These are phyloP conservation scores for Pisolithus tinctorius DNA, from an alignment of 768 basidiomycete genomes.

Conservation along the genomic window DNA sequence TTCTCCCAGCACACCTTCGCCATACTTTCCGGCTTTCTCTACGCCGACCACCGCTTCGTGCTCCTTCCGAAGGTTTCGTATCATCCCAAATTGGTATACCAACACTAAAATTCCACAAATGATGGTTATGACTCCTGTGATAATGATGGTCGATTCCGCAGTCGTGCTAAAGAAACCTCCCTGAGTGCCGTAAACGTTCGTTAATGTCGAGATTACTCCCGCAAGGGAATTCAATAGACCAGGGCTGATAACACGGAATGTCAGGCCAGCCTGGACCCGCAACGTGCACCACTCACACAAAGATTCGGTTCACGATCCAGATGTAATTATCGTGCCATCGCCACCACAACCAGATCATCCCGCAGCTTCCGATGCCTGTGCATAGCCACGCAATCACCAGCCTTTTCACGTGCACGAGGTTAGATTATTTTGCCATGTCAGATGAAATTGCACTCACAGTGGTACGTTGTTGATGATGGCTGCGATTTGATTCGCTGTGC, in stretches of 20 bases:
- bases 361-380: slow-evolving; percentile 43
- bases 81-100: slow-evolving; percentile 40
- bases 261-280: not conserved
- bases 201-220: slow-evolving; percentile 49
- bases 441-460: slow-evolving; percentile 31
- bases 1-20: slow-evolving; percentile 32
- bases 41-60: slow-evolving; percentile 37
- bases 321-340: slow-evolving; percentile 53
- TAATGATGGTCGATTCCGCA: slow-evolving; percentile 41
- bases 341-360: slow-evolving; percentile 58
- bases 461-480: slow-evolving; percentile 36
- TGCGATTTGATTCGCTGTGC: slow-evolving; percentile 29
- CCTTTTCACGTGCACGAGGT: slow-evolving; percentile 21
- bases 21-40: slow-evolving; percentile 37
- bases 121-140: slow-evolving; percentile 34
- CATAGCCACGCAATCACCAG: slow-evolving; percentile 50
- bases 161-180: slow-evolving; percentile 37
- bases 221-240: slow-evolving; percentile 51
- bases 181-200: slow-evolving; percentile 46
- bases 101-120: slow-evolving; percentile 36
- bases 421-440: not conserved
- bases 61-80: slow-evolving; percentile 36
- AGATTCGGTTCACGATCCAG: slow-evolving; percentile 52
- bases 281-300: slow-evolving; percentile 35
- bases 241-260: slow-evolving; percentile 31